Conservation (phyloP, 1,284 basidiomycete genomes). For the Hymenochaete sp. region DNA sequence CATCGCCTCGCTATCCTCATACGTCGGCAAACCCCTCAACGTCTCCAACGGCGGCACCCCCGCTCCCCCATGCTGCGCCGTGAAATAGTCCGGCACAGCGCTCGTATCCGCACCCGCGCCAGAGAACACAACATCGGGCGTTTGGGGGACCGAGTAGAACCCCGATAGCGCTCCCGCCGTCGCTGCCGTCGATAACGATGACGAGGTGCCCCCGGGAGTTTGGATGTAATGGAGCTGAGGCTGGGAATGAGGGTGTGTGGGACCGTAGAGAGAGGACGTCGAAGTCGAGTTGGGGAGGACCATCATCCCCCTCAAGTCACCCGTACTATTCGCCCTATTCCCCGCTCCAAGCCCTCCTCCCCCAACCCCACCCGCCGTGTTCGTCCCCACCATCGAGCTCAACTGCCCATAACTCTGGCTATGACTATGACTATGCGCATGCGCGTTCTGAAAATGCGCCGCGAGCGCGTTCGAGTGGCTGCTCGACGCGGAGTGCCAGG, state of each 20-base stretch:
- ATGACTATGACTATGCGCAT: conserved; percentile 17
- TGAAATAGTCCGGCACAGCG: conserved; percentile 77
- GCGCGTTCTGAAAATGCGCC: conserved; percentile 15
- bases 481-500: conserved; percentile 29
- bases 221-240: too few relatives aligned
- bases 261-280: too few relatives aligned
- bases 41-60: conserved; percentile 78
- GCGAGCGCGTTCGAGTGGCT: conserved; percentile 20
- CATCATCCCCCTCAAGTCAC: conserved; percentile 6
- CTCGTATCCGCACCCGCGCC: neutral
- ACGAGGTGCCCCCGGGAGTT: too few relatives aligned
- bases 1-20: conserved; percentile 45
- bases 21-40: conserved; percentile 67
- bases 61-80: conserved; percentile 65
- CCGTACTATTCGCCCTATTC: conserved; percentile 5
- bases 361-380: neutral
- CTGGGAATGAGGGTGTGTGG: too few relatives aligned
- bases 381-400: too few relatives aligned
- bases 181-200: neutral
- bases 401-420: too few relatives aligned
- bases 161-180: conserved; percentile 29
- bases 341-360: neutral
- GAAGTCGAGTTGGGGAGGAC: too few relatives aligned
- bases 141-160: conserved; percentile 50
- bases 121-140: conserved; percentile 20